Evolutionary conservation across 345 rosid species (phyloP).

Genomic region (Hibiscus syriacus): DNA sequence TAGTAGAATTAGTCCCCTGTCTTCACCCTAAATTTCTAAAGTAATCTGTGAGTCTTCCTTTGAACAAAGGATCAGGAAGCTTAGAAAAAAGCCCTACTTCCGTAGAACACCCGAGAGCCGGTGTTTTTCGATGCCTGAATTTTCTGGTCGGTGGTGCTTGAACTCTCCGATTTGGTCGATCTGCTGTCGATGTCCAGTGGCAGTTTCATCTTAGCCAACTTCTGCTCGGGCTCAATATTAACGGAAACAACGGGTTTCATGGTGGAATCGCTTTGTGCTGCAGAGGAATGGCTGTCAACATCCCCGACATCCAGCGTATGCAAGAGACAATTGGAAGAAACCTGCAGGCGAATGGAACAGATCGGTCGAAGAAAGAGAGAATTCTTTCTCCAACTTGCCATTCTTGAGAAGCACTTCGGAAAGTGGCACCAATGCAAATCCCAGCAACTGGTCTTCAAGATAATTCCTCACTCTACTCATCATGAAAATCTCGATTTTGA

Average conservation of each 20-base stretch:
- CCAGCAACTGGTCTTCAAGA: no score
- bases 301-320: conserved; percentile 45
- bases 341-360: conserved; percentile 94
- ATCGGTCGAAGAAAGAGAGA: conserved; percentile 41
- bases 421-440: no score
- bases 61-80: conserved; percentile 21
- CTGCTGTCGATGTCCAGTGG: no score
- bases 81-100: conserved; percentile 99
- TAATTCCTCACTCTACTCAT: no score
- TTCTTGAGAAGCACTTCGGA: no score
- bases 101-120: conserved; percentile 92
- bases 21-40: conserved; percentile 48
- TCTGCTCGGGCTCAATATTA: neutral
- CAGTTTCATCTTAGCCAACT: no score
- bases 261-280: no score
- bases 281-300: no score
- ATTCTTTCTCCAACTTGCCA: no score
- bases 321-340: conserved; percentile 18
- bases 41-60: conserved; percentile 63
- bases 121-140: conserved; percentile 50
- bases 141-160: conserved; percentile 72
- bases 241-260: no score
- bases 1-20: conserved; percentile 74
- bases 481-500: no score
- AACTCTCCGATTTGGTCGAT: conserved; percentile 81